Base-by-base conservation (phyloP, 441 rosid species). In the Cnidoscolus chayamansa region DNA sequence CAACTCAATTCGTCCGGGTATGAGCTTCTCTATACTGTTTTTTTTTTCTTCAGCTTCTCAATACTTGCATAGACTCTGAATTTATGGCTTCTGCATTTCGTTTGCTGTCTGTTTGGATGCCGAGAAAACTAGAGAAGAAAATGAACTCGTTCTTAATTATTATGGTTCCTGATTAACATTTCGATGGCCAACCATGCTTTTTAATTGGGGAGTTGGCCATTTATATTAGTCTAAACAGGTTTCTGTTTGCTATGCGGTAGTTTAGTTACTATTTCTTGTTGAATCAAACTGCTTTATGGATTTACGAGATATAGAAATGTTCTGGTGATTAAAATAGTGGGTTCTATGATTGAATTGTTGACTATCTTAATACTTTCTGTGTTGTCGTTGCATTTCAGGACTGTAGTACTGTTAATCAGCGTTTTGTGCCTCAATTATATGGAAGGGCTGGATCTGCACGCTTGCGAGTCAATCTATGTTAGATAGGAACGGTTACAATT, bases 1-100 rank as follows among this genome's bases (percentile, higher is more conserved):
- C 71, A 30, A 20, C 40, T 58, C 32, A 54, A 19, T 71, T 59
- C 69, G 8, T 19, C 51, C 59, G 78, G 80, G 85, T 78, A 60
- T 59, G 54, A 12, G n/a, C 40, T 17, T 62, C 70, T 72, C 72
- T 50, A 16, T 25, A 20, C 32, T 73, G 45, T 7, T 40, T 40
- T 3, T 40, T 40, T 40, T 40, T 40, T 40, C 6, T 5, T 40
- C 45, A 40, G 45, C 7, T 40, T 40, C 45, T 40, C 45, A 3
- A 40, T 4, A 40, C 45, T 4, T 40, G 45, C 6, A 40, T 6
- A 40, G 45, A 40, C 7, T 40, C 7, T 25, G 4, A 37, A 12
- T 72, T 69, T 48, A 6, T 15, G 4, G n/a, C 30, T 19, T 16
- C 10, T 71, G 2, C 45, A 40, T 40, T 54, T 63, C 16, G 10